These are phyloP conservation scores for Fraxinus quadrangulata DNA, from an alignment of 257 asterid species.

Conservation along the genomic window DNA sequence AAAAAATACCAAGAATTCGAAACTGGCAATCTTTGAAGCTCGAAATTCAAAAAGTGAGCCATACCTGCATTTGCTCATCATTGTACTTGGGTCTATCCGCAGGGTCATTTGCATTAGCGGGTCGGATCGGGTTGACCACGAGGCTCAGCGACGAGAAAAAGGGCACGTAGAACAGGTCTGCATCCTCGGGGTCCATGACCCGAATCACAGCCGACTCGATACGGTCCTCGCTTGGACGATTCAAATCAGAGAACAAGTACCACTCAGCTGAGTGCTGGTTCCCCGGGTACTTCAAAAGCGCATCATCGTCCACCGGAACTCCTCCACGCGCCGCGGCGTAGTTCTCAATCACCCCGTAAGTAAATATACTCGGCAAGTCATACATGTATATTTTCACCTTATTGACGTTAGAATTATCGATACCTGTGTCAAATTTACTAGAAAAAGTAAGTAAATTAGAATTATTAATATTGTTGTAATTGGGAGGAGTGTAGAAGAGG, in stretches of 20 bases:
- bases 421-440: not conserved
- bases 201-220: slow-evolving; percentile 47
- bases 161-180: slow-evolving; percentile 86
- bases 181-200: slow-evolving; percentile 78
- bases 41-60: not conserved
- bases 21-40: not conserved
- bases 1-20: not conserved
- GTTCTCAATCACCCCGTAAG: slow-evolving; percentile 89
- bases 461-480: slow-evolving; percentile 20
- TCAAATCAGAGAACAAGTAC: slow-evolving; percentile 74
- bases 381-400: slow-evolving; percentile 65
- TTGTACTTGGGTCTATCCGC: slow-evolving; percentile 44
- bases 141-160: slow-evolving; percentile 93
- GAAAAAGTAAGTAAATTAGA: slow-evolving; percentile 15
- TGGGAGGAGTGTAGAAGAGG: slow-evolving; percentile 43
- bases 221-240: slow-evolving; percentile 46
- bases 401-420: not conserved
- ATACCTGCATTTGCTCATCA: slow-evolving; percentile 90
- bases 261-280: slow-evolving; percentile 97
- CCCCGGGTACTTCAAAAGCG: slow-evolving; percentile 82
- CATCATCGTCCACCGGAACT: slow-evolving; percentile 39
- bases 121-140: slow-evolving; percentile 73
- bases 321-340: slow-evolving; percentile 81
- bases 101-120: slow-evolving; percentile 33
- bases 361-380: slow-evolving; percentile 79